A percentile compares a stretch with the other conserved stretches of the same genome.
These are phyloP conservation scores for Echites panduratus DNA, from an alignment of 257 asterid genomes.

Conservation along the genomic window DNA sequence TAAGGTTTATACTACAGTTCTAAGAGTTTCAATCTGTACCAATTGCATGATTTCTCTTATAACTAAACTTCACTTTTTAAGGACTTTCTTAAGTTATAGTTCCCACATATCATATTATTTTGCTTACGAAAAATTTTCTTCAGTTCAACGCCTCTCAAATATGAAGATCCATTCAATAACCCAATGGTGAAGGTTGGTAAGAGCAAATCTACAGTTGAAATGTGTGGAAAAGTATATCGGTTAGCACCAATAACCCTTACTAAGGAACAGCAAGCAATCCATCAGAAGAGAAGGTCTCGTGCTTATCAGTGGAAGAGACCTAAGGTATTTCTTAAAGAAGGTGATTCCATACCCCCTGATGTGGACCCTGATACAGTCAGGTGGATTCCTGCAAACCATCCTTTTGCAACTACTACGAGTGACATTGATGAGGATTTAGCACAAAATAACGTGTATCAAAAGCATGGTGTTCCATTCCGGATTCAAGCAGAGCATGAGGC, in stretches of 20 bases:
- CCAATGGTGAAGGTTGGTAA: constrained; percentile 90
- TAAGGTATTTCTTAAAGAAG: constrained; percentile 86
- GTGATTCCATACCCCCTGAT: constrained; percentile 88
- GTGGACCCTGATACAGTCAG: constrained; percentile 97
- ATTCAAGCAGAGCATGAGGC: constrained; percentile 98
- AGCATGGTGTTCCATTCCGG: constrained; percentile 96
- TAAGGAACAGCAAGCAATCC: constrained; percentile 64
- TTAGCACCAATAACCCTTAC: constrained; percentile 94
- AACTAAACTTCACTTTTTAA: background rate
- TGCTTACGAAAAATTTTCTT: constrained; percentile 13
- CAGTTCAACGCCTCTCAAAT: constrained; percentile 87
- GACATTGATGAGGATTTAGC: constrained; percentile 94
- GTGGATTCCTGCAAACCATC: constrained; percentile 99
- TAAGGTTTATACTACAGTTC: background rate
- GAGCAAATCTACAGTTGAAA: constrained; percentile 81
- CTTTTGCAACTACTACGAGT: constrained; percentile 93
- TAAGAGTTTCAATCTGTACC: background rate
- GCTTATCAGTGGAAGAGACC: constrained; percentile 99
- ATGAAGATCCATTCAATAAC: constrained; percentile 94
- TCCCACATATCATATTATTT: background rate
- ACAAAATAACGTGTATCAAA: constrained; percentile 81
- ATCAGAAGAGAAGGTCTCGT: constrained; percentile 90
- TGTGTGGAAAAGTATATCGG: constrained; percentile 94
- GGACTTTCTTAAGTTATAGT: background rate
- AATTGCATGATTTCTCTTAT: background rate